Evolutionary conservation across 2,329 filamentous ascomycete species (phyloP).

Genomic region (Cryphonectria nitschkei): DNA sequence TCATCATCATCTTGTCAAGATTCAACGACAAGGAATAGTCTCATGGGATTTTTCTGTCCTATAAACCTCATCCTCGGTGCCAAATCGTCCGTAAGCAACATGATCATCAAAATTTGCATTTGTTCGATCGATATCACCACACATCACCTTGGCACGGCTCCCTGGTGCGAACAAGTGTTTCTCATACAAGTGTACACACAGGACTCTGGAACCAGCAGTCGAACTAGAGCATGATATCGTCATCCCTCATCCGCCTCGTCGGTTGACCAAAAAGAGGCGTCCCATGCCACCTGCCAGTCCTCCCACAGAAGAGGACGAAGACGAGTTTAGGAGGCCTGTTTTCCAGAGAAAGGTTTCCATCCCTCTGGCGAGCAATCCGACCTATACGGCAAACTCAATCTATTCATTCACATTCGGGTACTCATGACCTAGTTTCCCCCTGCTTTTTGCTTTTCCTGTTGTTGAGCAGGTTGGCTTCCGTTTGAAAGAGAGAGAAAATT

Average conservation of each 20-base stretch:
- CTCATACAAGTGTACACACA: conserved; percentile 28
- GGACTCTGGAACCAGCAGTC: conserved; percentile 11
- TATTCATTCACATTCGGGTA: conserved; percentile 25
- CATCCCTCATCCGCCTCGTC: conserved; percentile 14
- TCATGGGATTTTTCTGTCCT: background rate
- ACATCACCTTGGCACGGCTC: background rate
- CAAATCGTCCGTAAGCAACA: background rate
- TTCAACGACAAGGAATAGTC: background rate
- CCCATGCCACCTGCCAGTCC: background rate
- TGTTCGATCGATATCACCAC: background rate
- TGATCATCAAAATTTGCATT: background rate
- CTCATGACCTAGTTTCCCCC: background rate
- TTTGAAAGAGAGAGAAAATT: background rate
- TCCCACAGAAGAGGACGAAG: conserved; percentile 10
- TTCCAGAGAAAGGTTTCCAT: conserved; percentile 22
- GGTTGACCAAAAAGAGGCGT: conserved; percentile 23
- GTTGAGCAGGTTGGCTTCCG: no score
- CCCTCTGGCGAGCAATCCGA: conserved; percentile 28
- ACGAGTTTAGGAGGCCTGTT: background rate
- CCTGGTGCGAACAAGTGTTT: conserved; percentile 19
- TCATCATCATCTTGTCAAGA: background rate
- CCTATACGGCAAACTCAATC: conserved; percentile 12
- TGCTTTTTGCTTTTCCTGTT: background rate
- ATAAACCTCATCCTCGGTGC: background rate
- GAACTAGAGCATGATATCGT: conserved; percentile 13